Conservation (phyloP, 176 grass and related monocot species). For the Eragrostis curvula region DNA sequence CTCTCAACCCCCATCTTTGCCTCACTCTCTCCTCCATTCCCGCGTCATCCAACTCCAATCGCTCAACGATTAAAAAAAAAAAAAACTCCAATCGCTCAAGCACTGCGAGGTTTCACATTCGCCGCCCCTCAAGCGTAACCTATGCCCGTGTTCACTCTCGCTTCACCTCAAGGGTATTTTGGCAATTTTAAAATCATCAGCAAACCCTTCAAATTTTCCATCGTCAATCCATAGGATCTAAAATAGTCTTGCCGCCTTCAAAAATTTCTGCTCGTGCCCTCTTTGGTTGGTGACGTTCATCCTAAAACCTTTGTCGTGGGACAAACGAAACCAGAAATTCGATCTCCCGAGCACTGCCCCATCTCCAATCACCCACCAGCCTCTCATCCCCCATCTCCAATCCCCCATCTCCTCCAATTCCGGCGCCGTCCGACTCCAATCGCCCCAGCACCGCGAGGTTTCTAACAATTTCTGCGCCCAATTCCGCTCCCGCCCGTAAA, state of each 20-base stretch:
- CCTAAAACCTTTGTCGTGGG: neutral
- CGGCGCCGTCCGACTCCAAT: neutral
- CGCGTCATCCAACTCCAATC: too few species aligned
- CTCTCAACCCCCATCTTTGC: too few species aligned
- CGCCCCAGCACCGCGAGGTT: neutral
- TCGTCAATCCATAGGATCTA: neutral
- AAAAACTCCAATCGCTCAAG: too few species aligned
- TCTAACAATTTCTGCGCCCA: neutral
- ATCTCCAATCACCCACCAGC: neutral
- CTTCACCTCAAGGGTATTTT: too few species aligned
- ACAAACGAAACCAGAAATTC: neutral
- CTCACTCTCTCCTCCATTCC: too few species aligned
- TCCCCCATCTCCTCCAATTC: neutral
- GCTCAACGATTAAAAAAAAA: too few species aligned
- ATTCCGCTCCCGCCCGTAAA: slow-evolving; percentile 11
- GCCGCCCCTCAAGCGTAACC: too few species aligned
- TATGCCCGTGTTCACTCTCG: too few species aligned
- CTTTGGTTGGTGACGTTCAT: neutral
- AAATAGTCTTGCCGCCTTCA: neutral
- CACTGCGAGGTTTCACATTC: too few species aligned
- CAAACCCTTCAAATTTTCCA: too few species aligned
- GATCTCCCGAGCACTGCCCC: neutral
- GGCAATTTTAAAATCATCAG: too few species aligned
- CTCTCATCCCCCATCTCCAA: neutral
- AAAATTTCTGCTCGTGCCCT: neutral